Conservation (phyloP, 345 rosid genomes). For the Citrus trifoliata region DNA sequence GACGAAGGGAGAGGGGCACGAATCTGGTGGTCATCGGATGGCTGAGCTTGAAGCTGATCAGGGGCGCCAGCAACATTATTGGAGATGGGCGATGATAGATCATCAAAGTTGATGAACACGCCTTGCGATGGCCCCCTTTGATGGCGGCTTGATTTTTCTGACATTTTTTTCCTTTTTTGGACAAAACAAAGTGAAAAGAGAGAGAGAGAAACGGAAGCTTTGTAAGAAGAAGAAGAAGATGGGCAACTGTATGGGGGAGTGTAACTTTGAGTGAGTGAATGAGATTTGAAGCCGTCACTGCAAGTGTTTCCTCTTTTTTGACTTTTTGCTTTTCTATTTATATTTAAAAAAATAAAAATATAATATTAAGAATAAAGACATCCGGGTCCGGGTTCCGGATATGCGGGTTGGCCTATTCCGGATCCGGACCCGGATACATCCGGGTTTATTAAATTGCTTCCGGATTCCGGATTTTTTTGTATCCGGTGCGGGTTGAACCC, state of each 20-base stretch:
- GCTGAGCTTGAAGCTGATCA: not conserved
- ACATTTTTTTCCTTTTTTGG: conserved; percentile 7
- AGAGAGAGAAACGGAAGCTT: too few relatives aligned
- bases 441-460: too few relatives aligned
- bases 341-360: too few relatives aligned
- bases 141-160: conserved; percentile 21
- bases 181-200: not conserved
- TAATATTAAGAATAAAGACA: too few relatives aligned
- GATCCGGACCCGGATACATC: too few relatives aligned
- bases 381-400: too few relatives aligned
- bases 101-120: conserved; percentile 13
- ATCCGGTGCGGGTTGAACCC: too few relatives aligned
- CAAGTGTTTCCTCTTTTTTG: too few relatives aligned
- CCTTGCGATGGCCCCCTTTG: conserved; percentile 24
- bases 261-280: not conserved
- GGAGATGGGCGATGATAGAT: conserved; percentile 5
- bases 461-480: too few relatives aligned
- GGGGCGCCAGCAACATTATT: not conserved
- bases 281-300: not conserved
- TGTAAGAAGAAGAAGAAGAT: not conserved
- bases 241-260: not conserved
- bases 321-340: too few relatives aligned
- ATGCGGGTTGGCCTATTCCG: too few relatives aligned
- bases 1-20: not conserved
- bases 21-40: not conserved